Evolutionary conservation across 306 rosid genomes (phyloP), one percentile per base, ranked within the genome.

Genomic region (Gynostemma pentaphyllum): DNA sequence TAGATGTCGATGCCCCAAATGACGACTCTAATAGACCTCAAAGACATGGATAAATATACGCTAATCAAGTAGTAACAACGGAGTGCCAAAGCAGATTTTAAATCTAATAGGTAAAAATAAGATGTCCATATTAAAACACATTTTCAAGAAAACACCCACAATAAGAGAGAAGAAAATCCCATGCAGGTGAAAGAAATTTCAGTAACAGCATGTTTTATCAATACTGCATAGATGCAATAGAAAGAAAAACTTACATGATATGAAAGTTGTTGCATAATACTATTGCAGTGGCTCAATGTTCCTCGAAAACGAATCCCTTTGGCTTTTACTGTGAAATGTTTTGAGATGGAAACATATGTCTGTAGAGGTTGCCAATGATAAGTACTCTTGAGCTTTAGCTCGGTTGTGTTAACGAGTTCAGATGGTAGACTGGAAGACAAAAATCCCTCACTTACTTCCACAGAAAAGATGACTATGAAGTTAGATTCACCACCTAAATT

Each of bases 301-400:
- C 89, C 97, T 26, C 64, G 87, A 54, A 86, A 89, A 68, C 89
- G 76, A 42, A 89, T 71, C 61, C 97, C 97, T 51, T 59, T 82
- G 47, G 97, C 92, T 84, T 79, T 82, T 62, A 84, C 89, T 10
- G 55, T 80, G 62, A 84, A 83, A 72, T 89, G 97, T 72, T 86
- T 19, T 68, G 97, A 78, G 80, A 89, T 89, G 16, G 91, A 76
- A 24, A 89, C 95, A 63, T 86, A 89, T 64, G 97, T 83, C 69
- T 78, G 95, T 72, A 86, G 85, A 69, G 89, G 86, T 44, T 80
- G 92, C 97, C 97, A 89, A 53, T 66, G 82, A 67, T 78, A 71
- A n/a, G n/a, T n/a, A 64, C 70, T 78, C 29, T 49, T 74, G 23
- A 73, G 72, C 84, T 76, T 82, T 76, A 89, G 53, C 68, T 89